Base-by-base conservation (phyloP, 2,329 filamentous ascomycete species). In the Talaromyces sp. region DNA sequence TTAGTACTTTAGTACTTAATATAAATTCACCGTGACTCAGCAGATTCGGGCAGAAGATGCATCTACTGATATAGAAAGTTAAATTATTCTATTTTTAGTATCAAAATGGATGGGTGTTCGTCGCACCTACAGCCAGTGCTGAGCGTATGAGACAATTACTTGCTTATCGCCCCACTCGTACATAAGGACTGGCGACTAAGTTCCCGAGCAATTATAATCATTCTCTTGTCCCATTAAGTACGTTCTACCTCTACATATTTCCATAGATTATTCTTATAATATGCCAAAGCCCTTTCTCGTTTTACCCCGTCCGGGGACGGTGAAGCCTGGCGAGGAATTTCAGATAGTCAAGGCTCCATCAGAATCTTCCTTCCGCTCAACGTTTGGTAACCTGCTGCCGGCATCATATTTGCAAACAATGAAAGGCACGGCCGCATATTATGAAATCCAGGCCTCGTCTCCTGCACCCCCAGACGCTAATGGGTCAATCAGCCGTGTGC, bases 331-430 rank as follows among this genome's bases (percentile, higher is more conserved):
- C 31, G 43, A 52, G 11, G 21, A 5, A 3, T 50, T 17, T 7
- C 43, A 19, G 11, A 24, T 65, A 35, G 65, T 70, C 41, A 62
- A 55, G 54, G 68, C 66, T 14, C 68, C 68, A 54, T 63, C 65
- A 5, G 68, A 70, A 65, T 53, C 61, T 10, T 32, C 52, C 26
- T 70, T 69, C 57, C 35, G 62, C 58, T 41, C 63, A 54, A 65
- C 56, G 4, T 70, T 70, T 46, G 68, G 68, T n/a, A 51, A 52
- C 1, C 52, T 66, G 10, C 19, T 59, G 29, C 58, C 29, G 51
- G 68, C 68, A 41, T 62, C 61, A 21, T 70, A 66, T 57, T 56
- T 69, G 10, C 57, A 66, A 0, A 67, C 58, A 4, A 43, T 53
- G 21, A 50, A 38, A 17, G 53, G 58, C 29, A 56, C 50, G 51